Evolutionary conservation across 2,329 filamentous ascomycete genomes (phyloP).

Genomic region (Ophiostoma montium): DNA sequence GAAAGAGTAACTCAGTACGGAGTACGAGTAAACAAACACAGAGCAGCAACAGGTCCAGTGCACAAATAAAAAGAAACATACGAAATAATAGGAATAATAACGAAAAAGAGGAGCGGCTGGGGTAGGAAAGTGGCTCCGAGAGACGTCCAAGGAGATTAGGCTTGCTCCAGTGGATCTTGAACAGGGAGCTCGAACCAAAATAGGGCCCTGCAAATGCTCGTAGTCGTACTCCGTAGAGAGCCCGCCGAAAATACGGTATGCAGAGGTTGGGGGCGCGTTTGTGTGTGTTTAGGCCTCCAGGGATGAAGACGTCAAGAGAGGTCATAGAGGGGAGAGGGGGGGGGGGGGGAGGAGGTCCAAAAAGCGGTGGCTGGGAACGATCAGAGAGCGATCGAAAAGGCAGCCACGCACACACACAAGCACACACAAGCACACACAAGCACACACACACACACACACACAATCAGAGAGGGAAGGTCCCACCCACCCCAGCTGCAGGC

Average conservation of each 20-base stretch:
- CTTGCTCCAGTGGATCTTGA: not conserved
- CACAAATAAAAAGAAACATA: not conserved
- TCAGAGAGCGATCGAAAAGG: not conserved
- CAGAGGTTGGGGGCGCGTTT: too few relatives aligned
- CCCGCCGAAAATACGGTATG: too few relatives aligned
- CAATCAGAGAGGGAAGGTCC: not conserved
- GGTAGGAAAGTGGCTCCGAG: not conserved
- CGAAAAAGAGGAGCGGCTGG: not conserved
- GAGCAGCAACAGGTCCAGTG: too few relatives aligned
- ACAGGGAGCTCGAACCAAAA: too few relatives aligned
- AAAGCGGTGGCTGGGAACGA: slow-evolving; percentile 10
- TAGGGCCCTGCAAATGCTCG: too few relatives aligned
- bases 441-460: not conserved
- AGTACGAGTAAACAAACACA: not conserved
- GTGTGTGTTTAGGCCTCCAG: too few relatives aligned
- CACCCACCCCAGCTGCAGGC: not conserved
- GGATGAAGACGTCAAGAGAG: not conserved
- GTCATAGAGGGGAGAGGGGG: not conserved
- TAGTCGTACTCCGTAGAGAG: too few relatives aligned
- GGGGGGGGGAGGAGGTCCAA: not conserved
- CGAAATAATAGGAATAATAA: not conserved
- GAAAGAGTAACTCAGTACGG: too few relatives aligned
- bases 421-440: not conserved
- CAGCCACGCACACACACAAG: not conserved
- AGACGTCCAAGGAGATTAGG: not conserved